phyloP scores from a whole-genome alignment of 129 eudicot species.

The Flaveria bidentis region DNA sequence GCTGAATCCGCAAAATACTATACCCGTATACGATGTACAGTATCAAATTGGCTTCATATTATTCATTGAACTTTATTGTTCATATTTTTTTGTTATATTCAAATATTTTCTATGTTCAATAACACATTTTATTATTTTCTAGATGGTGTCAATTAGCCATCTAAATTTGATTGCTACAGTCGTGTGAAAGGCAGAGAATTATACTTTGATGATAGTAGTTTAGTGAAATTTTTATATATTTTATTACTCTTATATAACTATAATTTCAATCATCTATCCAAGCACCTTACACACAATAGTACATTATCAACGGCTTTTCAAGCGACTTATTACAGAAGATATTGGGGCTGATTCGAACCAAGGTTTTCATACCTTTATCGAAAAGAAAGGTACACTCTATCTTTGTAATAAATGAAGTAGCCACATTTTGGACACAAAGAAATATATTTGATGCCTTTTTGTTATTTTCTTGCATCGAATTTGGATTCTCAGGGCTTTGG shows the following conservation, averaged over 20 bases:
- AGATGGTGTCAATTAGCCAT: conserved; percentile 57
- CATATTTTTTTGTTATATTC: background rate
- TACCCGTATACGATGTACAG: too few species aligned
- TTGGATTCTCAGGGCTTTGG: conserved; percentile 51
- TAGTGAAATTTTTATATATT: too few species aligned
- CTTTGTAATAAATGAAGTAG: background rate
- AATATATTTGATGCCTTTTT: background rate
- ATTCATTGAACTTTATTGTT: background rate
- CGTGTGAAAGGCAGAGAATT: conserved; percentile 96
- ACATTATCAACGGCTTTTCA: conserved; percentile 70
- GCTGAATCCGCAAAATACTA: too few species aligned
- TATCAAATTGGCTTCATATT: too few species aligned
- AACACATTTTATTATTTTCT: conserved; percentile 19
- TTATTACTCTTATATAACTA: too few species aligned
- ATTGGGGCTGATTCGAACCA: conserved; percentile 83
- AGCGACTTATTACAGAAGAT: conserved; percentile 84
- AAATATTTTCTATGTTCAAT: conserved; percentile 15
- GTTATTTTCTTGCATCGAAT: conserved; percentile 42
- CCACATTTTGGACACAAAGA: background rate
- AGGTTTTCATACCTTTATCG: conserved; percentile 82
- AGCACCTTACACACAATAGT: background rate
- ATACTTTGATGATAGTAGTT: conserved; percentile 83
- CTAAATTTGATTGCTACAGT: conserved; percentile 92
- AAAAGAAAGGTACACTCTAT: conserved; percentile 65
- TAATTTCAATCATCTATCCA: background rate